Evolutionary conservation across 768 basidiomycete species (phyloP).

Genomic region (Boletales sp.): DNA sequence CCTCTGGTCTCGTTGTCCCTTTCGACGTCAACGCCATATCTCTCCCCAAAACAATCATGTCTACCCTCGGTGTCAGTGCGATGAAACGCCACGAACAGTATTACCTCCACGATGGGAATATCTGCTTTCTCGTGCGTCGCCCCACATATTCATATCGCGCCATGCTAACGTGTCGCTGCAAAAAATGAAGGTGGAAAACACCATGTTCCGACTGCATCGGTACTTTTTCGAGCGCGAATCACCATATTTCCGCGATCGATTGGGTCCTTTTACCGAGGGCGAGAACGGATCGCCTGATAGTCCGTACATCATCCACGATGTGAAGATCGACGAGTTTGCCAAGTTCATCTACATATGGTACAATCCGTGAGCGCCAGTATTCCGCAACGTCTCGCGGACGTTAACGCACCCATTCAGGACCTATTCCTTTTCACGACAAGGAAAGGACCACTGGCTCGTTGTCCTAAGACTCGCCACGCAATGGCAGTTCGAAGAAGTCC

Average conservation of each 20-base stretch:
- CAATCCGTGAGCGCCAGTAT: conserved; percentile 37
- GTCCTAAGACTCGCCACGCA: conserved; percentile 51
- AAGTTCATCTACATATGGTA: conserved; percentile 55
- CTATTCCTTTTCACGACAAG: conserved; percentile 53
- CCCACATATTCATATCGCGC: background rate
- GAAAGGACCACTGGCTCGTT: conserved; percentile 47
- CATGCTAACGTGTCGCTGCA: background rate
- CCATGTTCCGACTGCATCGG: conserved; percentile 31
- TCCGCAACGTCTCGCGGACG: conserved; percentile 2
- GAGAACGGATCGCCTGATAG: background rate
- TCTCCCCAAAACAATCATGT: background rate
- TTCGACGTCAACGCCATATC: background rate
- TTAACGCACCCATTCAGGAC: conserved; percentile 31
- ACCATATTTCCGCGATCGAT: conserved; percentile 22
- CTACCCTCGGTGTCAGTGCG: conserved; percentile 9
- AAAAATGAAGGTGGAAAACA: conserved; percentile 30
- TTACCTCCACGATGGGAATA: conserved; percentile 52
- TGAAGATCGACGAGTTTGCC: conserved; percentile 39
- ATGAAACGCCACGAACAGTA: conserved; percentile 35
- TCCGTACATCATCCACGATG: conserved; percentile 20
- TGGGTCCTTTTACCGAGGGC: conserved; percentile 9
- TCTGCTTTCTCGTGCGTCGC: conserved; percentile 48
- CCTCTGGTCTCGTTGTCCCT: background rate
- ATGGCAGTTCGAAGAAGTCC: conserved; percentile 55
- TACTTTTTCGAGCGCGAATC: conserved; percentile 39